Base-by-base conservation (phyloP, 2,329 filamentous ascomycete genomes). In the Aureobasidium sp. region DNA sequence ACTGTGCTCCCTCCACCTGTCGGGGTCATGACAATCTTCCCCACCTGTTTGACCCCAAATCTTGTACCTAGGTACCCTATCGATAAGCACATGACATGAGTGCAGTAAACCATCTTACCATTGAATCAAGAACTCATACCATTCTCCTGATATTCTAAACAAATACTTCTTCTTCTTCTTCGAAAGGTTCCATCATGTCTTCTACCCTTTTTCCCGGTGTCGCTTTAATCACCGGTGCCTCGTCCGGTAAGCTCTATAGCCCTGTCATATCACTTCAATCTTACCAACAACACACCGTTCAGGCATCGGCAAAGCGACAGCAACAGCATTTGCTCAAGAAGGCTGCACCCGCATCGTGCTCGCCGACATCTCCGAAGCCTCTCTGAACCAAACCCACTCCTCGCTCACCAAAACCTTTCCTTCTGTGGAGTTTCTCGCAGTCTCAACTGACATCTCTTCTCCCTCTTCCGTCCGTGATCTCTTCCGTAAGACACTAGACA, bases 291-390 rank as follows among this genome's bases (percentile, higher is more conserved):
- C 46, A 9, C 12, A 24, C 5, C 20, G 7, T 15, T 20, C 56
- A 78, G 77, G 77, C 17, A 79, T 79, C 61, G 77, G 77, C 12
- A 72, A 74, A 43, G 74, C 75, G 46, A 74, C 73, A 17, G 76
- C 78, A 20, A 65, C 76, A 17, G 75, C 78, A 0, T 80, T 81
- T 65, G 77, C 75, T 1, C 67, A 66, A 9, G 77, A 79, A 67
- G 78, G 78, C 50, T 81, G 78, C 65, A 67, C 64, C 6, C 73
- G 71, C 43, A 74, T 81, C 56, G 73, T 72, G 13, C 72, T 81
- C 10, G 72, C 75, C 9, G 79, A 79, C 59, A 71, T 69, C 17
- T 72, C 77, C 60, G 62, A 63, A 5, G 56, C 65, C 6, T 73
- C 69, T 5, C 68, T 76, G 0, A 65, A 65, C 5, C 72, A 73